Evolutionary conservation across 192 early-diverging fungal species (phyloP).

Genomic region (Lunasporangiospora selenospora): DNA sequence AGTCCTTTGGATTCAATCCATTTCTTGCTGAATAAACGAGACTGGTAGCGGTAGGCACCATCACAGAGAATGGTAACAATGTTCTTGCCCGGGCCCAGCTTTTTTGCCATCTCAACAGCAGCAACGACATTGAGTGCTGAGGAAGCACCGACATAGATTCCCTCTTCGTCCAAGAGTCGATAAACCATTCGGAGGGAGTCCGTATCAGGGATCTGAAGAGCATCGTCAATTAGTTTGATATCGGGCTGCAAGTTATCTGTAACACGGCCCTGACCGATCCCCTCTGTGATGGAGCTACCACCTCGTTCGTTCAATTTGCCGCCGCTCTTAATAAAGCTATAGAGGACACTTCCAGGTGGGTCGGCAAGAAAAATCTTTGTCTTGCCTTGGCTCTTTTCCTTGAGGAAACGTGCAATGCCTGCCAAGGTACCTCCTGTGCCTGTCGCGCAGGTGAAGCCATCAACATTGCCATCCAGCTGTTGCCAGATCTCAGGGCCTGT

Average conservation of each 20-base stretch:
- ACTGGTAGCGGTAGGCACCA: constrained; percentile 88
- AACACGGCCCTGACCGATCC: constrained; percentile 94
- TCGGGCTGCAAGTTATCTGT: constrained; percentile 90
- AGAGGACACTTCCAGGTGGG: constrained; percentile 93
- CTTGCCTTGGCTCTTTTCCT: constrained; percentile 69
- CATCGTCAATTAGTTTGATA: constrained; percentile 81
- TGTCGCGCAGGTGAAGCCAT: constrained; percentile 92
- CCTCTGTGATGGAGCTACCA: constrained; percentile 93
- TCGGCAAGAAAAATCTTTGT: constrained; percentile 89
- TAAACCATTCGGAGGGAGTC: constrained; percentile 88
- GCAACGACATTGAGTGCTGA: constrained; percentile 95
- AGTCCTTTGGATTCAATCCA: constrained; percentile 93
- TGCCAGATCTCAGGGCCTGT: constrained; percentile 96
- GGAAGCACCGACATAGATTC: constrained; percentile 91
- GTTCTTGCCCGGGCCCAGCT: constrained; percentile 77
- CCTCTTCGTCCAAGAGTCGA: constrained; percentile 91
- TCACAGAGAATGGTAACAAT: constrained; percentile 92
- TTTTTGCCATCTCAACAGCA: constrained; percentile 89
- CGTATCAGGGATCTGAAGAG: constrained; percentile 81
- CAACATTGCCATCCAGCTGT: constrained; percentile 81
- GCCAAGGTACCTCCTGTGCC: constrained; percentile 95
- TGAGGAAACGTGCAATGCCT: constrained; percentile 82
- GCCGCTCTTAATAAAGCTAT: constrained; percentile 77
- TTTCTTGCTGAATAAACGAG: constrained; percentile 79
- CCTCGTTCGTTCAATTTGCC: constrained; percentile 70